Conservation (phyloP, 495 filamentous ascomycete species). For the Stereocaulon alpinum region DNA sequence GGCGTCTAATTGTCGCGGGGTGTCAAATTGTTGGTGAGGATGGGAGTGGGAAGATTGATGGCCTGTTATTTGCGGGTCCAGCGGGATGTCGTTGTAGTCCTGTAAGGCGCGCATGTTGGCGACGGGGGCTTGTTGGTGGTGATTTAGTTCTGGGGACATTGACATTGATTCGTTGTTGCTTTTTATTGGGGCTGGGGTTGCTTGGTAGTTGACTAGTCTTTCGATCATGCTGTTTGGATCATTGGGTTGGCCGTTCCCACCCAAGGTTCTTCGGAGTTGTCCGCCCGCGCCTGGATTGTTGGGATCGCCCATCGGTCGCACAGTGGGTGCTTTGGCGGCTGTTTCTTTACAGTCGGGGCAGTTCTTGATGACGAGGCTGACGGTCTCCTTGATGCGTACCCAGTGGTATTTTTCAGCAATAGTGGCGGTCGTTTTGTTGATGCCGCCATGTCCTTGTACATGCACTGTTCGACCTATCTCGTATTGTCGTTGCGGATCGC, state of each 20-base stretch:
- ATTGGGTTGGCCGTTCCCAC: not conserved
- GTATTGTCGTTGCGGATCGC: slow-evolving; percentile 83
- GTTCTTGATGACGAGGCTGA: slow-evolving; percentile 85
- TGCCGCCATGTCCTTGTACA: slow-evolving; percentile 72
- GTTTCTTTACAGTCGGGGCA: slow-evolving; percentile 81
- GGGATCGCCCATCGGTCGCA: slow-evolving; percentile 11
- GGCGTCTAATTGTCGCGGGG: not conserved
- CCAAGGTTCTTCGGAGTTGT: not conserved
- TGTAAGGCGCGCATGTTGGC: slow-evolving; percentile 18
- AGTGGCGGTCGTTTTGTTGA: slow-evolving; percentile 93
- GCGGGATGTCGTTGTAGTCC: slow-evolving; percentile 15
- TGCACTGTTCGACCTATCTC: slow-evolving; percentile 75
- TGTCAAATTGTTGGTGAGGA: not conserved
- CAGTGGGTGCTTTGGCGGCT: slow-evolving; percentile 44
- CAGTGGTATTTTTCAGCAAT: slow-evolving; percentile 94
- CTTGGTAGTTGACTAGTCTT: slow-evolving; percentile 20
- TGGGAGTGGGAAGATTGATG: slow-evolving; percentile 3
- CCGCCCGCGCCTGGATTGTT: not conserved
- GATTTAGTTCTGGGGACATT: not conserved
- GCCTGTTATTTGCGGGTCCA: slow-evolving; percentile 20
- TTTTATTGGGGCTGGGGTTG: not conserved
- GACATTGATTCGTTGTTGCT: not conserved
- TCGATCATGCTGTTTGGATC: slow-evolving; percentile 18
- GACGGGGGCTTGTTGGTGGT: slow-evolving; percentile 5
- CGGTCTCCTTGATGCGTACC: slow-evolving; percentile 98